A percentile compares a stretch with the other conserved stretches of the same genome.
phyloP scores from a whole-genome alignment of 2,329 filamentous ascomycete genomes.

The Venturia oleaginea region DNA sequence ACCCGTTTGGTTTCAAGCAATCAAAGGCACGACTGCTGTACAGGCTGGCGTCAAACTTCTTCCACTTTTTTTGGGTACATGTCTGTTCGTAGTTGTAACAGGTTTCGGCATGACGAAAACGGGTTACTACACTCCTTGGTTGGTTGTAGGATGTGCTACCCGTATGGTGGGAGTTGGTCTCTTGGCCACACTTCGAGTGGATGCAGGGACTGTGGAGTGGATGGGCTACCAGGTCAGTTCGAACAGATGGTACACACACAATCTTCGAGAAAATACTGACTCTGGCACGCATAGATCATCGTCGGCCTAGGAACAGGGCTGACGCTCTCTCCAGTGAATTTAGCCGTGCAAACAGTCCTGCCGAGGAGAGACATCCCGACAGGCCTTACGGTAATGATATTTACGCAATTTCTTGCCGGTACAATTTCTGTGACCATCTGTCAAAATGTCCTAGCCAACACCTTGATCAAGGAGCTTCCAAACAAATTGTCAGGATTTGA shows the following conservation, averaged over 20 bases:
- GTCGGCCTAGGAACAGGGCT: constrained; percentile 19
- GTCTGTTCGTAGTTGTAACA: constrained; percentile 20
- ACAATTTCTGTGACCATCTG: constrained; percentile 13
- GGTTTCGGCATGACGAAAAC: constrained; percentile 28
- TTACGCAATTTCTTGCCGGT: constrained; percentile 13
- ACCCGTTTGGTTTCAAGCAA: constrained; percentile 14
- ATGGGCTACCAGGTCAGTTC: constrained; percentile 30
- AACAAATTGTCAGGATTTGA: constrained; percentile 4
- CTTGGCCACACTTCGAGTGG: constrained; percentile 25
- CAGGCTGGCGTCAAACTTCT: constrained; percentile 10
- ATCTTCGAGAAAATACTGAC: not conserved
- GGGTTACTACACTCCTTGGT: constrained; percentile 29
- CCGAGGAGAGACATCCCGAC: constrained; percentile 14
- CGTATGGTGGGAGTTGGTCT: constrained; percentile 30
- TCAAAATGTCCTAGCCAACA: constrained; percentile 13
- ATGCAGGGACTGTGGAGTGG: constrained; percentile 21
- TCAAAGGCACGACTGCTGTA: constrained; percentile 11
- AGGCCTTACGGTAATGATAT: constrained; percentile 13
- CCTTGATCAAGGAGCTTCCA: constrained; percentile 7
- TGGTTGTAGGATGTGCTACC: constrained; percentile 26
- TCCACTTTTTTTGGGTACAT: not conserved
- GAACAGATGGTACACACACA: not conserved
- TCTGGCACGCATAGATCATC: constrained; percentile 8
- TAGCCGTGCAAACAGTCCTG: constrained; percentile 16
- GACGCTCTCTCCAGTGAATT: constrained; percentile 16